phyloP scores from a whole-genome alignment of 2,329 filamentous ascomycete genomes.

The Fusarium sp. region DNA sequence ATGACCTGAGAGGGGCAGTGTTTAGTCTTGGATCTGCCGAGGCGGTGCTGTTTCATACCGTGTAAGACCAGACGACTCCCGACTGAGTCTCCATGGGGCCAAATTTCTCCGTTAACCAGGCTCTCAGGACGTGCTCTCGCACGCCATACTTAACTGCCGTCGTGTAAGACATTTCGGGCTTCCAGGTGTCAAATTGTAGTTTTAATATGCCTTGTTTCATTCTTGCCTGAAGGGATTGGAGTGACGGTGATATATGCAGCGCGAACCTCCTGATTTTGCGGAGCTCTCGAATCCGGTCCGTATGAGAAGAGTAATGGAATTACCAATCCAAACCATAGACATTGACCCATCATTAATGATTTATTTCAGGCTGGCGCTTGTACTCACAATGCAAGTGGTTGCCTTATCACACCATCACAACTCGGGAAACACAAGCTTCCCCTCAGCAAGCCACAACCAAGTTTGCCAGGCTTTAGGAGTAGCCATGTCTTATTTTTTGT shows the following conservation, averaged over 20 bases:
- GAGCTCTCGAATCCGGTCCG: too few relatives aligned
- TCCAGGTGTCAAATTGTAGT: neutral
- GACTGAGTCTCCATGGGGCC: neutral
- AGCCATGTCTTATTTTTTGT: neutral
- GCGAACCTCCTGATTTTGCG: neutral
- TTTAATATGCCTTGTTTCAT: neutral
- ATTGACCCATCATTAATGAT: neutral
- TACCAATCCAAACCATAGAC: neutral
- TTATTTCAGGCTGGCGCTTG: neutral
- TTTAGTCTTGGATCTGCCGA: neutral
- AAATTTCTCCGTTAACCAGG: neutral
- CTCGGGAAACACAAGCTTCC: neutral
- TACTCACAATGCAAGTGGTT: neutral
- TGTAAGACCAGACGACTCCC: neutral
- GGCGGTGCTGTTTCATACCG: neutral
- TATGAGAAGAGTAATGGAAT: too few relatives aligned
- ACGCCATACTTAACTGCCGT: constrained; percentile 1
- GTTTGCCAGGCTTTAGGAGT: neutral
- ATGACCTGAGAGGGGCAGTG: neutral
- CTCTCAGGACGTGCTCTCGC: neutral
- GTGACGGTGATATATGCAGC: neutral
- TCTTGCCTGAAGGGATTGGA: neutral
- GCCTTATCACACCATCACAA: neutral
- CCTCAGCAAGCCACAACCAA: neutral
- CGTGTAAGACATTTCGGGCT: neutral